These are phyloP conservation scores for Lobosporangium transversale DNA, from an alignment of 192 early-diverging fungal genomes.

Conservation along the genomic window DNA sequence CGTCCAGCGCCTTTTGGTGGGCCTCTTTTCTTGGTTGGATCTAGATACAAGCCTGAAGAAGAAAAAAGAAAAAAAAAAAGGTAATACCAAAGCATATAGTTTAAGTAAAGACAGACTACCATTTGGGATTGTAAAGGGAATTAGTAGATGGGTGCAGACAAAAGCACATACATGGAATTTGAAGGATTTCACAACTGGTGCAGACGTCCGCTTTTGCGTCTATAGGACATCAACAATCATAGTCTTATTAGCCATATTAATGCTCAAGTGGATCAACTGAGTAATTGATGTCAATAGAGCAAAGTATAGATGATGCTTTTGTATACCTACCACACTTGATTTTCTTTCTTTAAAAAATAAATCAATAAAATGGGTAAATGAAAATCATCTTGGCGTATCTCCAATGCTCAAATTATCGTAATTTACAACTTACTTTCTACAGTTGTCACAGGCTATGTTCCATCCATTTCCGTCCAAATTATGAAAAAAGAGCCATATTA, in stretches of 20 bases:
- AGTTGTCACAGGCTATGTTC: constrained; percentile 48
- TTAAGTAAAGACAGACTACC: no score
- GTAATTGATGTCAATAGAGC: not conserved
- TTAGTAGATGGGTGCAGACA: not conserved
- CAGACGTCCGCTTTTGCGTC: constrained; percentile 48
- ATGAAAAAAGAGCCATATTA: not conserved
- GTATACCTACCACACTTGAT: constrained; percentile 37
- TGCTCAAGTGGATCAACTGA: no score
- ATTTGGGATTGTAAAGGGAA: no score
- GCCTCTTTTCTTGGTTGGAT: constrained; percentile 50
- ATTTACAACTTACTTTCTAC: constrained; percentile 45
- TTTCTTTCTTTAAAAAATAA: constrained; percentile 21
- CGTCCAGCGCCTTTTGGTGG: constrained; percentile 53
- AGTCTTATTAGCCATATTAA: not conserved
- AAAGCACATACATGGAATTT: constrained; percentile 37
- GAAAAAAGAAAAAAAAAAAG: not conserved
- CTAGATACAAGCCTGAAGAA: constrained; percentile 35
- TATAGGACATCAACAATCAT: not conserved
- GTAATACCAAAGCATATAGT: no score
- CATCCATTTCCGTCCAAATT: not conserved
- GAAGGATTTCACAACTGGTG: constrained; percentile 40
- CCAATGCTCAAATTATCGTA: not conserved
- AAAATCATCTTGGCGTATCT: not conserved
- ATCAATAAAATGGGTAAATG: not conserved
- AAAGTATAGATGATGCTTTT: not conserved